Percentiles rank a stretch among this genome's conserved stretches.
Conservation (phyloP, 495 filamentous ascomycete genomes). For the Penicillium turbatum region DNA sequence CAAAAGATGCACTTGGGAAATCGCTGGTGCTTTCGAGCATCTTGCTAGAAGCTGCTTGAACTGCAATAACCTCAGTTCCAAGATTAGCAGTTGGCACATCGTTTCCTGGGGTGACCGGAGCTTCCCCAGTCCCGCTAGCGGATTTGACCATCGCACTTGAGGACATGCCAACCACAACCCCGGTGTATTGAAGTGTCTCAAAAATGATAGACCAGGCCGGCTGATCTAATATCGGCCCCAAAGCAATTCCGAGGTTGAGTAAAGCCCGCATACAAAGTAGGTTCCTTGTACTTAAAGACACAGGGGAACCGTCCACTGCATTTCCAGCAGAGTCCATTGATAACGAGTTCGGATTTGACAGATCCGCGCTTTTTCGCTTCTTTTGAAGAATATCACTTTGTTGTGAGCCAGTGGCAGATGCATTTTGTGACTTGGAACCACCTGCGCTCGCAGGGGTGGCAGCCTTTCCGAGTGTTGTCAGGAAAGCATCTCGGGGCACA, state of each 20-base stretch:
- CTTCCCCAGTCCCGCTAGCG: slow-evolving; percentile 28
- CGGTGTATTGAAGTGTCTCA: slow-evolving; percentile 86
- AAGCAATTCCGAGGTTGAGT: slow-evolving; percentile 88
- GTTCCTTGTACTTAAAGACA: slow-evolving; percentile 79
- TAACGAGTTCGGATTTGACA: slow-evolving; percentile 15
- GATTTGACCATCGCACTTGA: slow-evolving; percentile 33
- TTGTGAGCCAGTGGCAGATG: slow-evolving; percentile 16
- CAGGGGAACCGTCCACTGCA: slow-evolving; percentile 19
- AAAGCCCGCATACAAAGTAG: slow-evolving; percentile 84
- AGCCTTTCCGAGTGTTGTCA: slow-evolving; percentile 89
- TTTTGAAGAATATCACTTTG: slow-evolving; percentile 24
- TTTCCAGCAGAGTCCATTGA: slow-evolving; percentile 19
- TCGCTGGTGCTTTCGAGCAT: slow-evolving; percentile 87
- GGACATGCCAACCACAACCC: slow-evolving; percentile 69
- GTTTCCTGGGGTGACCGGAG: slow-evolving; percentile 30
- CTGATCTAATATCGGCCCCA: slow-evolving; percentile 77
- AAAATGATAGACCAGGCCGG: slow-evolving; percentile 84
- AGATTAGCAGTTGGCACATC: slow-evolving; percentile 57
- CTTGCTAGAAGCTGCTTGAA: slow-evolving; percentile 80
- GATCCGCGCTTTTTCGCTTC: slow-evolving; percentile 39
- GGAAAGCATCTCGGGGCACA: slow-evolving; percentile 88
- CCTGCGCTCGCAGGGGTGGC: slow-evolving; percentile 73
- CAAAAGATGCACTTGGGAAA: slow-evolving; percentile 76
- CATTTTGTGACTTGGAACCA: slow-evolving; percentile 35
- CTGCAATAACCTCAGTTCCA: slow-evolving; percentile 74